A percentile compares a stretch with the other conserved stretches of the same genome.
Evolutionary conservation across 1,284 basidiomycete species (phyloP).

Genomic region (Sanghuangporus sanghuang): DNA sequence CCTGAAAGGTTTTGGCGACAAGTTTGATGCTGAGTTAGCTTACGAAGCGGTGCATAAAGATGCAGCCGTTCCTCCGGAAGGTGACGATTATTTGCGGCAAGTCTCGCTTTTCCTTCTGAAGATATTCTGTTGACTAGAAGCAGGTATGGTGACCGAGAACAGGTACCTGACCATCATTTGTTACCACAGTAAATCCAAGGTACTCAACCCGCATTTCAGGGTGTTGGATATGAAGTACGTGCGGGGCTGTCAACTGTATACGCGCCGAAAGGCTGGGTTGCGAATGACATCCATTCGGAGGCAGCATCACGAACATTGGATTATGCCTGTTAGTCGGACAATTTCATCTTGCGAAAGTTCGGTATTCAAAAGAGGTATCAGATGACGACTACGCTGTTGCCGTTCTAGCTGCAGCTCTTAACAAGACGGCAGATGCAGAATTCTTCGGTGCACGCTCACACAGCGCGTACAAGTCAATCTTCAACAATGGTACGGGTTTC

Average conservation of each 20-base stretch:
- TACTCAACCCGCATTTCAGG: slow-evolving; percentile 30
- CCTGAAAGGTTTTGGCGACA: slow-evolving; percentile 50
- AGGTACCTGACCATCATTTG: slow-evolving; percentile 35
- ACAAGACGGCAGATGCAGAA: slow-evolving; percentile 43
- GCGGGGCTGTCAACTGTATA: slow-evolving; percentile 74
- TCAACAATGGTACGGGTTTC: slow-evolving; percentile 68
- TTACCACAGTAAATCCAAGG: neutral
- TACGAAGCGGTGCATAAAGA: slow-evolving; percentile 78
- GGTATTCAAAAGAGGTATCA: slow-evolving; percentile 26
- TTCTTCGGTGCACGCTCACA: slow-evolving; percentile 55
- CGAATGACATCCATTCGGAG: slow-evolving; percentile 75
- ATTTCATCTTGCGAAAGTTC: neutral
- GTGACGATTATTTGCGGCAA: slow-evolving; percentile 55
- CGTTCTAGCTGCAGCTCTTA: slow-evolving; percentile 50
- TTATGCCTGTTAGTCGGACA: slow-evolving; percentile 58
- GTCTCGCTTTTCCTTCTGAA: slow-evolving; percentile 14
- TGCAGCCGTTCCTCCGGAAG: slow-evolving; percentile 58
- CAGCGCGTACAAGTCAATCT: slow-evolving; percentile 57
- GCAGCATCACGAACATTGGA: slow-evolving; percentile 73
- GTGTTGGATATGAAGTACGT: slow-evolving; percentile 77
- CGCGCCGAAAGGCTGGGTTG: slow-evolving; percentile 68
- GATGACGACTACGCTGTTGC: slow-evolving; percentile 78
- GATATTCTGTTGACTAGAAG: neutral
- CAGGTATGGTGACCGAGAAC: slow-evolving; percentile 71
- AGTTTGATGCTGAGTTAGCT: slow-evolving; percentile 61